Base-by-base conservation (phyloP, 1,139 yeast species). In the Taphrina communis region DNA sequence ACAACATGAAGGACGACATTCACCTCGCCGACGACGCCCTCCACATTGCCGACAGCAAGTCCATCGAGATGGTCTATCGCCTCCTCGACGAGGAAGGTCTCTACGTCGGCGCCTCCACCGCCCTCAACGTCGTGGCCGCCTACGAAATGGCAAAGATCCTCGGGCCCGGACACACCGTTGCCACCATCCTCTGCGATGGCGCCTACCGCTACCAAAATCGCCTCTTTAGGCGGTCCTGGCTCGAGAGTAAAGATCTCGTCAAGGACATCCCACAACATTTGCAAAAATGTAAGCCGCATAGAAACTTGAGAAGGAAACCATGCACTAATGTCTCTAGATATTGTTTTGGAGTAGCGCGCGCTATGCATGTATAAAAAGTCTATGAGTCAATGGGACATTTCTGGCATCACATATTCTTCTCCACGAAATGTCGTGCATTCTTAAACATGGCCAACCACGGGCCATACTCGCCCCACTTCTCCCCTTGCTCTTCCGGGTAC, bases 361-460 rank as follows among this genome's bases (percentile, higher is more conserved):
- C 31, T 25, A 25, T 25, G 31, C 31, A 25, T 25, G 31, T 25
- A 25, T 4, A 25, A 25, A 25, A 25, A 25, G 31, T 25, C 53
- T 36, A 44, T 46, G 42, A 8, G 8, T 50, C 2, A n/a, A 19
- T 53, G 14, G 6, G 21, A 35, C 17, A 53, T 7, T 31, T 6
- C 42, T n/a, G 19, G 11, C 21, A 21, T 36, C 25, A 38, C 11
- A 58, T 19, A 17, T 44, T 31, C 41, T 88, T 89, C 51, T 86
- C 91, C 72, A 92, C 97, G 99, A 99, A 94, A 76, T 84, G 86
- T 83, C 99, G 87, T 66, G 97, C 98, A 73, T 91, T 89, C 81
- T 90, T 86, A 83, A 95, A 95, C 78, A 95, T 81, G 79, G 92
- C 87, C 74, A 94, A 86, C 99, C 99, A 95, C 68, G 99, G 99